Evolutionary conservation across 768 basidiomycete genomes (phyloP), one percentile per base, ranked within the genome.

Genomic region (Postia placenta): DNA sequence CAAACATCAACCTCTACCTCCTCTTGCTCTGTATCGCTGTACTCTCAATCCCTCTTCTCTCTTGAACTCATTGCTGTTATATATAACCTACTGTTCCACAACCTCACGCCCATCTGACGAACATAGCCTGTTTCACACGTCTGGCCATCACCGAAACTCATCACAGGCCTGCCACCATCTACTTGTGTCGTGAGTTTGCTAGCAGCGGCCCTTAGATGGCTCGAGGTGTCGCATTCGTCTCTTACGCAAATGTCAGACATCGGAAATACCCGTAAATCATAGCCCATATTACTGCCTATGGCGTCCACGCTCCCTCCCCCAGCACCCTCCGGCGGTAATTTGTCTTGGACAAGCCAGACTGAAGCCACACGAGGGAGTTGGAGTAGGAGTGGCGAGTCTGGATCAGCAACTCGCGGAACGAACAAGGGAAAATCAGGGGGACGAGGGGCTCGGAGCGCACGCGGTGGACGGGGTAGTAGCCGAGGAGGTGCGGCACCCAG

Each of bases 381-480:
- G 57, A 52, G 56, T 26, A 60, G 57, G 37, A 48, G 36, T 36
- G 52, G 56, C 45, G 61, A 61, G 43, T 48, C 61, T 14, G 58
- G 62, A 19, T 46, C 59, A 28, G 52, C 64, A 11, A 56, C 53
- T 50, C 52, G 62, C 11, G 61, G 59, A 2, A 37, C 36, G 5
- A 19, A 47, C 45, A 59, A 55, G 38, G 60, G 57, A 0, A 43
- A 55, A 12, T 41, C 52, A 3, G 56, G 55, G 4, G 42, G 65
- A 39, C 54, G 60, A 17, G 63, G 67, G 45, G 62, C 64, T 11
- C 56, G 69, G 37, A 62, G 64, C 28, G 63, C 67, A 45, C 63
- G 60, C 45, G 60, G 64, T 36, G 63, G 62, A 17, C 60, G 68
- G 11, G 63, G 67, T 44, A 56, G 55, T 38, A 59, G 51, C 45